Base-by-base conservation (phyloP, 164 flowering plant species). In the Warburgia ugandensis region DNA sequence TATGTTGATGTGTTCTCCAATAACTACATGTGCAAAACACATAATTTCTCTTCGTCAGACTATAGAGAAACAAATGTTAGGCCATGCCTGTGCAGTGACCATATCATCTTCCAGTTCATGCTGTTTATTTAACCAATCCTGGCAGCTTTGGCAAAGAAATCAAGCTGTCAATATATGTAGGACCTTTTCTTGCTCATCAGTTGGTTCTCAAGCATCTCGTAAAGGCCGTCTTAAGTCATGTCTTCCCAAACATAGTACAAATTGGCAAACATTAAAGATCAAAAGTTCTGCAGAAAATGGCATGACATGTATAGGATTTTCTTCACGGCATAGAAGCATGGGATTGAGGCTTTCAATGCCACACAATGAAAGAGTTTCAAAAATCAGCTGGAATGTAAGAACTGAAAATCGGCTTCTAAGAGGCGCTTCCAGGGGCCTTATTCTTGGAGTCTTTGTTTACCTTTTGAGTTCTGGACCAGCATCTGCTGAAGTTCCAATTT, bases 381-480 rank as follows among this genome's bases (percentile, higher is more conserved):
- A 70, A 64, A 54, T 73, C 30, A 75, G 66, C 35, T 73, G 68
- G 62, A 66, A 64, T 48, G 55, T 59, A n/a, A 64, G 77, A 42
- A 50, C 64, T 19, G 16, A 63, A n/a, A 60, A 68, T 38, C 69
- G 73, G 81, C 56, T 57, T n/a, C 58, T 40, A 43, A 70, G 77
- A 33, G 61, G 54, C 63, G 72, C 71, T 8, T 68, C 70, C 8
- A 64, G 70, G 14, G 73, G 85, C 35, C 46, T 87, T 48, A 33
- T 74, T 29, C 59, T 73, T 58, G 86, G 91, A 45, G 42, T 75
- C 26, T 60, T 73, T 39, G 64, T 85, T 54, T 79, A 85, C 55
- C 68, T 52, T 63, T 79, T 83, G 7, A 67, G 58, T 61, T 70
- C 72, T 33, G 55, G 73, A 55, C 74, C 83, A 51, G 77, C 60